A percentile compares a stretch with the other conserved stretches of the same genome.
Conservation (phyloP, 805 yeast genomes). For the Saturnispora halmiae region DNA sequence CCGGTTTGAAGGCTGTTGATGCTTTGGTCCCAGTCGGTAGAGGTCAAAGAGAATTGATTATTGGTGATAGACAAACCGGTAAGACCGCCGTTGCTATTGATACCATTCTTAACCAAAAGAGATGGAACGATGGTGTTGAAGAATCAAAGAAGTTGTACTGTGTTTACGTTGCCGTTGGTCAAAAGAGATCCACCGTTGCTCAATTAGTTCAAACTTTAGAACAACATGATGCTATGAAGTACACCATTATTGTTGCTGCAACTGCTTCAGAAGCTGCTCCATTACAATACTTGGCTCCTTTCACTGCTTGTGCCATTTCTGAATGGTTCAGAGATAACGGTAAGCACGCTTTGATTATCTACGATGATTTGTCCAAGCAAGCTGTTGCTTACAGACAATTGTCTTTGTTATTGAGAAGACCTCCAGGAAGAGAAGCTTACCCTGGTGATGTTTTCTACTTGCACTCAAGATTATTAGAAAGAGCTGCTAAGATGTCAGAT, state of each 20-base stretch:
- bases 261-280: constrained; percentile 99
- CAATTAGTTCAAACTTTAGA: constrained; percentile 99
- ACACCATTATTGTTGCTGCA: constrained; percentile 97
- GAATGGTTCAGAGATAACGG: constrained; percentile 99
- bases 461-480: constrained; percentile 90
- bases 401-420: constrained; percentile 94
- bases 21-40: constrained; percentile 99
- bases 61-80: constrained; percentile 99
- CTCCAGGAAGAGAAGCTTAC: constrained; percentile 95
- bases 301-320: constrained; percentile 99
- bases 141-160: constrained; percentile 98
- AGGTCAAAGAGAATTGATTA: constrained; percentile 99
- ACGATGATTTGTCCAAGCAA: constrained; percentile 97
- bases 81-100: constrained; percentile 99
- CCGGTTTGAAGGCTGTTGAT: constrained; percentile 98
- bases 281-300: constrained; percentile 98
- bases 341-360: constrained; percentile 92
- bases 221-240: constrained; percentile 95
- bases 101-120: constrained; percentile 97
- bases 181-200: constrained; percentile 99
- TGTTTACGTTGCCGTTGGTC: constrained; percentile 99
- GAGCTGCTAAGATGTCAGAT: constrained; percentile 96
- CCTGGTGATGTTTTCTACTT: constrained; percentile 96
- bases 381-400: constrained; percentile 99
- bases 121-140: constrained; percentile 93